Percentiles rank a stretch among this genome's conserved stretches.
Conservation (phyloP, 176 grass and related monocot genomes). For the Pontederia paniculata region DNA sequence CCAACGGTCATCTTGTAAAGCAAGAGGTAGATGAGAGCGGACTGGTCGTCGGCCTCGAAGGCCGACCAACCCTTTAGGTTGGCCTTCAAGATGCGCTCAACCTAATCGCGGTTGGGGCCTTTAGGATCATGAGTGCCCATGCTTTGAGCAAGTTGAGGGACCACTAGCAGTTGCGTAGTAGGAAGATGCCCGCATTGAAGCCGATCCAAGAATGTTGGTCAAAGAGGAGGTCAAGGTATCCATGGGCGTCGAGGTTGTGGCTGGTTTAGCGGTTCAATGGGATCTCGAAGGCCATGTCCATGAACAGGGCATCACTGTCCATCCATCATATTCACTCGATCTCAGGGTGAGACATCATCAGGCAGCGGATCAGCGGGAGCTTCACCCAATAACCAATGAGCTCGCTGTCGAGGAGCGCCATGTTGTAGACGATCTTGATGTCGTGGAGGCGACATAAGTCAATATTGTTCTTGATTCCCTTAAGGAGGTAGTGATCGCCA, state of each 20-base stretch:
- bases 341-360: too few relatives aligned
- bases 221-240: slow-evolving; percentile 44
- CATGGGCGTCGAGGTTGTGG: slow-evolving; percentile 76
- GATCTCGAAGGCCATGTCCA: slow-evolving; percentile 61
- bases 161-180: slow-evolving; percentile 94
- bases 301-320: too few relatives aligned
- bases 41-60: too few relatives aligned
- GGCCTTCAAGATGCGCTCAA: slow-evolving; percentile 40
- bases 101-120: slow-evolving; percentile 46
- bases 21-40: slow-evolving; percentile 70
- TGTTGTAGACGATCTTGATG: too few relatives aligned
- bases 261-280: slow-evolving; percentile 44
- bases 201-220: slow-evolving; percentile 72
- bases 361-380: too few relatives aligned
- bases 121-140: slow-evolving; percentile 60
- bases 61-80: slow-evolving; percentile 53
- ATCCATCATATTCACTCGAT: too few relatives aligned
- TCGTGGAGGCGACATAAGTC: too few relatives aligned
- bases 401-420: too few relatives aligned
- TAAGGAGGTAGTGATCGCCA: slow-evolving; percentile 69
- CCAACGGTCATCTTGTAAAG: slow-evolving; percentile 51
- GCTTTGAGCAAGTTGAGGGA: slow-evolving; percentile 67
- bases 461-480: slow-evolving; percentile 81
- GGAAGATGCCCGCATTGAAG: slow-evolving; percentile 78
- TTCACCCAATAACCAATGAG: too few relatives aligned